Conservation (phyloP, 179 eudicot species). For the Spergularia azorica region DNA sequence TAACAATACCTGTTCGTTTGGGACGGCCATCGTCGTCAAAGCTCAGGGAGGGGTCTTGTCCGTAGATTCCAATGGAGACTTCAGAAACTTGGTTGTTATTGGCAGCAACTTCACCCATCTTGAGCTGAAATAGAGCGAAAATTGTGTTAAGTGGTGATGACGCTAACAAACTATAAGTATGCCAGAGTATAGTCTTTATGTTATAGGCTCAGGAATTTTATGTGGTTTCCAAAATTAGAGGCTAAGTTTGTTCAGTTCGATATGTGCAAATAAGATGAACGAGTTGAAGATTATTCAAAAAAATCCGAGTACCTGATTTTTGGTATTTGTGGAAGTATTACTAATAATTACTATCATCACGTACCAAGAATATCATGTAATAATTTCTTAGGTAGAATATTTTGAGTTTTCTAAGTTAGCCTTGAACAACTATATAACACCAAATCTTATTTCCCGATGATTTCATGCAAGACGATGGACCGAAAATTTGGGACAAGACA, state of each 20-base stretch:
- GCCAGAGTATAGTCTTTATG: too few species aligned
- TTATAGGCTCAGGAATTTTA: neutral
- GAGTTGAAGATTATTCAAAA: neutral
- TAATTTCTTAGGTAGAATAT: neutral
- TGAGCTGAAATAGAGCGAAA: constrained; percentile 8
- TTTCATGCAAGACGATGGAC: constrained; percentile 15
- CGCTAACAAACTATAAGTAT: too few species aligned
- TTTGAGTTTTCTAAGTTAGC: neutral
- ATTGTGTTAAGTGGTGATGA: too few species aligned
- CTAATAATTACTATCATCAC: neutral
- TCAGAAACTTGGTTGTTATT: constrained; percentile 34
- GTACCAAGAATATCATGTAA: neutral
- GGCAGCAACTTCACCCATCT: constrained; percentile 48
- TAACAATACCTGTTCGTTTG: constrained; percentile 45
- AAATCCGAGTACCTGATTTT: neutral
- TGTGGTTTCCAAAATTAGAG: constrained; percentile 4
- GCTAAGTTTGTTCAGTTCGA: constrained; percentile 1
- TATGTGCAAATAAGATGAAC: constrained; percentile 14
- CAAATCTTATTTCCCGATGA: constrained; percentile 16
- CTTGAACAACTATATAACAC: neutral
- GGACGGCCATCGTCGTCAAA: constrained; percentile 57
- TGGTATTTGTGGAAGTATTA: neutral
- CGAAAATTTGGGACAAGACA: neutral
- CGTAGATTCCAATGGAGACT: constrained; percentile 33
- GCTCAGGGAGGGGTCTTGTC: constrained; percentile 32